Evolutionary conservation across 169 alveolate genomes (phyloP), one percentile per base, ranked within the genome.

Genomic region (Plasmodium malariae): DNA sequence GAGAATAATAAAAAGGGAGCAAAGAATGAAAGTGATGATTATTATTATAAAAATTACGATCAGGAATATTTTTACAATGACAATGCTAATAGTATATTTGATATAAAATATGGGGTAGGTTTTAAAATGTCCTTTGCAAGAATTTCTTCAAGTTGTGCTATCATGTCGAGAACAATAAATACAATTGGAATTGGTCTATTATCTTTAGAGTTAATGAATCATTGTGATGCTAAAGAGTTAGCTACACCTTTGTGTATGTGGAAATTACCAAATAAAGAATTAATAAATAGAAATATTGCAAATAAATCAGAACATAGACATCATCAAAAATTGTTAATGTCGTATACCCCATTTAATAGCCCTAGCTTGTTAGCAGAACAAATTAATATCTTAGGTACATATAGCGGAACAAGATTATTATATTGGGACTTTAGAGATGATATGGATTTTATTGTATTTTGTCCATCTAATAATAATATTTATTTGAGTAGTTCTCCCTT

Each of bases 41-140:
- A 55, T 62, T 57, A 74, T 59, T 51, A 57, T 45, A 74, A 83
- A 54, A 83, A 48, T 24, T 49, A 86, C 57, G 87, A 86, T 40
- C 78, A 86, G 19, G 76, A 86, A 12, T 70, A 14, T 69, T 86
- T 70, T 34, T 86, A 86, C 40, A 86, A 86, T n/a, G 92, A 69
- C 24, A 57, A 69, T 70, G 86, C 87, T n/a, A 86, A 86, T 65
- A 60, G 48, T 36, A 59, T 70, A 17, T 70, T 68, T 70, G 92
- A 86, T 48, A 30, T 86, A 59, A 68, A 71, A 40, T 95, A 96
- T 62, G 98, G 98, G 17, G 73, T 92, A 37, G 98, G 98, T 19
- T 96, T 96, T 92, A 96, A 96, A 91, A 92, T 94, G 92, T 95
- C 98, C 6, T 95, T 89, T 76, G 97, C 97, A 19, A 93, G 98